Conservation (phyloP, 192 early-diverging fungal species). For the Gryganskiella cystojenkinii region DNA sequence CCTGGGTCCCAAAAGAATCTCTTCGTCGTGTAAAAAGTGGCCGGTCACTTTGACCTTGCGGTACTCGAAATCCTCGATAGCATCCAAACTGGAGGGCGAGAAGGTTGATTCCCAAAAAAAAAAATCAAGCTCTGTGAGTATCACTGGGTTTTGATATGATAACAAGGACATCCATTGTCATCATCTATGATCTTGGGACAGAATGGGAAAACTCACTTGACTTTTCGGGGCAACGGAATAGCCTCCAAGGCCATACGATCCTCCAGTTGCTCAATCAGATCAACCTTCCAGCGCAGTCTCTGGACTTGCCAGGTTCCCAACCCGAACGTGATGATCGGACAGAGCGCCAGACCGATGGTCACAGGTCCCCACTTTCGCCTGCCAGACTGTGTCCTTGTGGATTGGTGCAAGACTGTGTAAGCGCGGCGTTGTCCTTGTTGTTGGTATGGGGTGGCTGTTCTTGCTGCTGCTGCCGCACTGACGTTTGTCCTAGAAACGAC, state of each 20-base stretch:
- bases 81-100: conserved; percentile 33
- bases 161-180: no score
- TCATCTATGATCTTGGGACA: no score
- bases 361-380: conserved; percentile 35
- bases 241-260: conserved; percentile 66
- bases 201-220: conserved; percentile 55
- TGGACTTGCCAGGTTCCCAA: conserved; percentile 91
- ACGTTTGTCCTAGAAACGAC: no score
- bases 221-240: conserved; percentile 73
- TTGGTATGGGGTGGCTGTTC: no score
- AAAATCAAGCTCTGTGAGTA: background rate
- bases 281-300: conserved; percentile 88
- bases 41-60: conserved; percentile 78
- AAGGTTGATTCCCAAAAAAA: conserved; percentile 2
- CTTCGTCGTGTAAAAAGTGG: conserved; percentile 73
- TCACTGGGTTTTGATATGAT: conserved; percentile 25
- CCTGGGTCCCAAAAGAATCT: conserved; percentile 87
- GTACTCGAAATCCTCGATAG: conserved; percentile 76
- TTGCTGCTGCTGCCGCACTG: no score
- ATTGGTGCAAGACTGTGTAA: conserved; percentile 33
- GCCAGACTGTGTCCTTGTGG: conserved; percentile 32
- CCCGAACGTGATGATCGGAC: conserved; percentile 73
- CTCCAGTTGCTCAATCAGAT: conserved; percentile 81
- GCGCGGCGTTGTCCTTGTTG: background rate
- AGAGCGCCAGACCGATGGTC: conserved; percentile 45